phyloP scores from a whole-genome alignment of 805 yeast species.

The Sugiyamaella qingdaonensis region DNA sequence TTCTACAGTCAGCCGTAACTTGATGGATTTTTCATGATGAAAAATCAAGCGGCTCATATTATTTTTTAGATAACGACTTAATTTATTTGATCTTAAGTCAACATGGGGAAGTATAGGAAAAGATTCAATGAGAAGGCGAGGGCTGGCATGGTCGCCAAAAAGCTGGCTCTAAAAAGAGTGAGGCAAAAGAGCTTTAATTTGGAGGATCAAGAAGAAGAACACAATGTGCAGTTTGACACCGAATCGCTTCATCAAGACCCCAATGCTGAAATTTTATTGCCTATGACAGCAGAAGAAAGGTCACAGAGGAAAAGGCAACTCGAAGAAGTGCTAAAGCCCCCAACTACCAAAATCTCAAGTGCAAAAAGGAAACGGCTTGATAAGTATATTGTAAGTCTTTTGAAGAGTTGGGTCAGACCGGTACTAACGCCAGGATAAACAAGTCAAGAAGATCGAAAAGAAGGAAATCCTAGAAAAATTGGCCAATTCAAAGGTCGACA shows the following conservation, averaged over 20 bases:
- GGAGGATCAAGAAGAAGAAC: conserved; percentile 39
- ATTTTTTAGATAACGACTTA: neutral
- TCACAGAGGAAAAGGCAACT: conserved; percentile 61
- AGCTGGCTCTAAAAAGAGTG: conserved; percentile 59
- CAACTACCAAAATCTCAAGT: conserved; percentile 64
- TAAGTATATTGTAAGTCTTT: conserved; percentile 58
- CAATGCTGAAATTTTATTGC: conserved; percentile 58
- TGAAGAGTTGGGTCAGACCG: conserved; percentile 5
- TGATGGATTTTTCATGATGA: neutral
- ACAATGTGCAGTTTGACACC: conserved; percentile 10
- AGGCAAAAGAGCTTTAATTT: conserved; percentile 66
- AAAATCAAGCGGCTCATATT: neutral
- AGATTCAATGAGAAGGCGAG: conserved; percentile 84
- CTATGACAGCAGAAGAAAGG: conserved; percentile 61
- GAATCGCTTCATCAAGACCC: conserved; percentile 38
- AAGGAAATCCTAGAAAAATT: conserved; percentile 70
- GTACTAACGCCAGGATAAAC: conserved; percentile 48
- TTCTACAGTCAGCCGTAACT: no score
- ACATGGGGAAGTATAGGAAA: conserved; percentile 78
- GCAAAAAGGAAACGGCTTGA: conserved; percentile 76
- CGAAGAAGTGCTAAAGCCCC: conserved; percentile 54
- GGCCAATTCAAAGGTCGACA: conserved; percentile 60
- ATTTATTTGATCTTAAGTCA: neutral
- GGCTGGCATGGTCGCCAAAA: conserved; percentile 76
- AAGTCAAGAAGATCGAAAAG: conserved; percentile 82